Evolutionary conservation across 176 grass and related monocot species (phyloP).

Genomic region (Neostapfia colusana): DNA sequence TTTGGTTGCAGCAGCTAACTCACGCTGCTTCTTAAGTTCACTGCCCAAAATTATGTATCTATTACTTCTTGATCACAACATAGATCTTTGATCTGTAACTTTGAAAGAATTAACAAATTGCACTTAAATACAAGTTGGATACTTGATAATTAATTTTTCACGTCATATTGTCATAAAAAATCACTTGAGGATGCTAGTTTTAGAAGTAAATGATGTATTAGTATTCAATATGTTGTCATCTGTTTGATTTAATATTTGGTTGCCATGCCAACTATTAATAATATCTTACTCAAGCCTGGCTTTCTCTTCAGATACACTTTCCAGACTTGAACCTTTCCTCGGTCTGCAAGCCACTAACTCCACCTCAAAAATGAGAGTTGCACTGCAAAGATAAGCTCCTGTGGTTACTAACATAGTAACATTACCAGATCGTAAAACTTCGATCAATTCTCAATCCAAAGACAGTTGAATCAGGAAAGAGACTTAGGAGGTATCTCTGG

Average conservation of each 20-base stretch:
- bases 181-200: not conserved
- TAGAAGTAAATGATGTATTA: not conserved
- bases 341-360: slow-evolving; percentile 83
- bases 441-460: not conserved
- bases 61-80: not conserved
- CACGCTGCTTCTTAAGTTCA: slow-evolving; percentile 86
- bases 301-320: slow-evolving; percentile 80
- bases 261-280: not conserved
- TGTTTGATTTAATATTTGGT: slow-evolving; percentile 6
- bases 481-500: slow-evolving; percentile 95
- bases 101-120: not conserved
- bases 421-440: not conserved
- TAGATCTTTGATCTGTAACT: not conserved
- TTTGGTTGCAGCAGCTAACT: slow-evolving; percentile 66
- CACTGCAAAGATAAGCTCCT: slow-evolving; percentile 52
- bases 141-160: not conserved
- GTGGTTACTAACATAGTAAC: slow-evolving; percentile 28
- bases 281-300: slow-evolving; percentile 87
- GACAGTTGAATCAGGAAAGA: slow-evolving; percentile 17
- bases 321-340: slow-evolving; percentile 83
- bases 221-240: not conserved
- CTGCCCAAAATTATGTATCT: slow-evolving; percentile 42
- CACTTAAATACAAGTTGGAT: slow-evolving; percentile 23
- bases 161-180: not conserved
- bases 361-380: slow-evolving; percentile 93